These are phyloP conservation scores for Agrostemma githago DNA, from an alignment of 148 eudicot genomes.

Conservation along the genomic window DNA sequence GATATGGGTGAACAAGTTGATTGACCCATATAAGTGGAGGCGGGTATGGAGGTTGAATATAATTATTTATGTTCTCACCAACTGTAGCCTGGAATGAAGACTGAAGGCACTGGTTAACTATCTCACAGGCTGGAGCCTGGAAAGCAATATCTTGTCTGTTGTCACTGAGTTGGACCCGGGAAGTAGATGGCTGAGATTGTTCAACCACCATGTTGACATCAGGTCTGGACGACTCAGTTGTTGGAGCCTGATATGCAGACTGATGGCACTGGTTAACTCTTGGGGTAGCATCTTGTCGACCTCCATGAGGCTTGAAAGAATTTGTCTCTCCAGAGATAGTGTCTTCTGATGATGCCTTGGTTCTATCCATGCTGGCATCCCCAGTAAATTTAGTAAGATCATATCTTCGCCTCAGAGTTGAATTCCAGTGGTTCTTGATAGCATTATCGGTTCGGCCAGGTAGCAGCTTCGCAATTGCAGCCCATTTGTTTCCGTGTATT, in stretches of 20 bases:
- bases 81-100: slow-evolving; percentile 24
- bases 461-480: slow-evolving; percentile 66
- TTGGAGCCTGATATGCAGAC: slow-evolving; percentile 23
- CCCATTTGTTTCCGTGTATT: slow-evolving; percentile 85
- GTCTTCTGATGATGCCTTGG: slow-evolving; percentile 58
- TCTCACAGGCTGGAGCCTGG: slow-evolving; percentile 26
- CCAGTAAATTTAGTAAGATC: slow-evolving; percentile 26
- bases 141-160: slow-evolving; percentile 10
- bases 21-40: slow-evolving; percentile 19
- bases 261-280: slow-evolving; percentile 25
- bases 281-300: slow-evolving; percentile 16
- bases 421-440: slow-evolving; percentile 90
- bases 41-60: slow-evolving; percentile 20
- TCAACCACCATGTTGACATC: neutral
- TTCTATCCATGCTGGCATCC: slow-evolving; percentile 36
- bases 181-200: neutral
- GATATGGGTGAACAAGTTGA: slow-evolving; percentile 12
- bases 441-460: slow-evolving; percentile 91
- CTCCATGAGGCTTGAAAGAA: slow-evolving; percentile 37
- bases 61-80: slow-evolving; percentile 10
- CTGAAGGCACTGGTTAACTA: slow-evolving; percentile 26
- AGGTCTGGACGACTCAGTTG: neutral
- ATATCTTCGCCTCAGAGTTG: slow-evolving; percentile 57
- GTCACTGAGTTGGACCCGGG: neutral
- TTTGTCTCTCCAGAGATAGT: slow-evolving; percentile 53